phyloP scores from a whole-genome alignment of 1,139 yeast species.

The Scheffersomyces stambukii region DNA sequence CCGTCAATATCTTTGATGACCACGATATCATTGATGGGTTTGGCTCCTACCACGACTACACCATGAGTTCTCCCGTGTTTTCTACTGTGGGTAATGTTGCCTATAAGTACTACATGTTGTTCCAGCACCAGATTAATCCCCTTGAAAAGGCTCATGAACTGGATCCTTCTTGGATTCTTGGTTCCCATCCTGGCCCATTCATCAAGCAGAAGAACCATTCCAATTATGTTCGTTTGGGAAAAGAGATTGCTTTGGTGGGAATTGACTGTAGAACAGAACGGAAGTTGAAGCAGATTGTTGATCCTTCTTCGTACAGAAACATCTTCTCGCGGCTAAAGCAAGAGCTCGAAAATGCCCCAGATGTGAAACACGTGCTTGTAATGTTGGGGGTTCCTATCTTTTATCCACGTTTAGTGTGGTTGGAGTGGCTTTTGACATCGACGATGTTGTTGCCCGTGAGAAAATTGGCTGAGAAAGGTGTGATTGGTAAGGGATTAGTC shows the following conservation, averaged over 20 bases:
- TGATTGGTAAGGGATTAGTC: conserved; percentile 64
- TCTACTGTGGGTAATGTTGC: conserved; percentile 71
- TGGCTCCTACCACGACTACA: conserved; percentile 75
- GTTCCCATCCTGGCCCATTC: conserved; percentile 55
- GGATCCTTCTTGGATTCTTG: conserved; percentile 60
- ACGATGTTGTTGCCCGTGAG: conserved; percentile 60
- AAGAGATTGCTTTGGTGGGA: conserved; percentile 66
- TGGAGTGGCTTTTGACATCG: conserved; percentile 70
- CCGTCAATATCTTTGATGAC: conserved; percentile 80
- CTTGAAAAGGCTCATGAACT: conserved; percentile 34
- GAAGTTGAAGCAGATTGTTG: conserved; percentile 54
- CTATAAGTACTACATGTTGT: conserved; percentile 80
- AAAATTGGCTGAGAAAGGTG: conserved; percentile 63
- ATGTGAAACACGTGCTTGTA: conserved; percentile 70
- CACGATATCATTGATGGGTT: conserved; percentile 95
- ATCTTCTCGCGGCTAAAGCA: conserved; percentile 56
- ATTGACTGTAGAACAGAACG: conserved; percentile 94
- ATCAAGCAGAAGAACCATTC: conserved; percentile 66
- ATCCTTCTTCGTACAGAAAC: conserved; percentile 49
- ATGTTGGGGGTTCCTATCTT: conserved; percentile 93
- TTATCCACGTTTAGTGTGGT: conserved; percentile 89
- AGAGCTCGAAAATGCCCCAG: conserved; percentile 49
- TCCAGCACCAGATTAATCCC: conserved; percentile 76
- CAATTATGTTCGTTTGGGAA: conserved; percentile 68
- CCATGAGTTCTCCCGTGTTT: conserved; percentile 72